Base-by-base conservation (phyloP, 352 stramenopile genomes). In the Phytophthora pinifolia region DNA sequence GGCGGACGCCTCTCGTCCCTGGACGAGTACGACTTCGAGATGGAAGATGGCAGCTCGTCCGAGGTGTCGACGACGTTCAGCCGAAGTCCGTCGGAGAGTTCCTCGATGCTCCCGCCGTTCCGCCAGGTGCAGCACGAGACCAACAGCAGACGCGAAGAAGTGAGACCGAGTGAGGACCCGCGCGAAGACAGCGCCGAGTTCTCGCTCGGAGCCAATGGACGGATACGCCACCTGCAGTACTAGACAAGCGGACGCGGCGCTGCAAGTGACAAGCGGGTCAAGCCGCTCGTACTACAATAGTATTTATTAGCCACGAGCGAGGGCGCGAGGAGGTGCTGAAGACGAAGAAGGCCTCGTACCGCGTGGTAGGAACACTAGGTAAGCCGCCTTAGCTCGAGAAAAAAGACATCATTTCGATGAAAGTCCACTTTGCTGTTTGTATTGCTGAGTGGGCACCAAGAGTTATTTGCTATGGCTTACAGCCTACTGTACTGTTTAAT, bases 1-100 rank as follows among this genome's bases (percentile, higher is more conserved):
- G 62, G 76, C 9, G 58, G 76, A 36, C 62, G 71, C n/a, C 67
- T 91, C 18, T 79, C 78, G 36, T 84, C 76, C n/a, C 62, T 91
- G 44, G 55, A 77, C 46, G 80, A 91, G 54, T 88, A 84, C 54
- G 76, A 85, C 39, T 60, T 70, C 9, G 62, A 67, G 29, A 70
- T 69, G 59, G 50, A 43, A n/a, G 50, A 70, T 14, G 39, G 48
- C 33, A 61, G 48, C 36, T 50, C 62, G 17, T 72, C 70, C 4
- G 67, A 83, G 46, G 38, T 72, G 42, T 77, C 74, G 4, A 73
- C 72, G 8, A 60, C 62, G 6, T 75, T 66, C 47, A 78, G 60
- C 41, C 50, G 61, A 32, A 75, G 61, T 39, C 63, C 61, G 22
- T 64, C 65, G 0, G 67, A 67, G 9, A 47, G 32, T 27, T 47